These are phyloP conservation scores for Hypoxylon subgilvum DNA, from an alignment of 495 filamentous ascomycete species.

Conservation along the genomic window DNA sequence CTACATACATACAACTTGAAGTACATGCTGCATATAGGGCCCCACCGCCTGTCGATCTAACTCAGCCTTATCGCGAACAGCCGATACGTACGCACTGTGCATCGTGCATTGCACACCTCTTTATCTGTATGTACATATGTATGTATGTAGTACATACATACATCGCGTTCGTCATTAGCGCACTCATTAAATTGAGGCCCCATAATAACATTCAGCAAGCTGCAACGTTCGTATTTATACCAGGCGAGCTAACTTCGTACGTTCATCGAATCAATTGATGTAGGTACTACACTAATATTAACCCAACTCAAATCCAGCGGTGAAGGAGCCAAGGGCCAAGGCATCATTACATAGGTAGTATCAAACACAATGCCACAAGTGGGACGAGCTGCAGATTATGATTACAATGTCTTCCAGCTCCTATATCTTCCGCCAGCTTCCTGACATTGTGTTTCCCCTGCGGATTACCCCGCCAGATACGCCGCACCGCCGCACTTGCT, in stretches of 20 bases:
- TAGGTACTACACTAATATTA: too few relatives aligned
- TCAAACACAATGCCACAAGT: background rate
- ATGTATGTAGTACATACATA: background rate
- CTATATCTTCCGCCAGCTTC: too few relatives aligned
- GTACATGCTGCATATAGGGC: conserved; percentile 5
- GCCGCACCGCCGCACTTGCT: too few relatives aligned
- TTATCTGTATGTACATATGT: background rate
- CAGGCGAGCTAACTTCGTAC: background rate
- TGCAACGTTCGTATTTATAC: too few relatives aligned
- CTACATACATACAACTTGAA: too few relatives aligned
- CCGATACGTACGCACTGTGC: conserved; percentile 26
- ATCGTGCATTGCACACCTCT: too few relatives aligned
- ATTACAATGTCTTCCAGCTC: background rate
- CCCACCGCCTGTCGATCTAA: conserved; percentile 32
- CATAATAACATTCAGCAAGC: too few relatives aligned
- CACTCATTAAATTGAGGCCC: conserved; percentile 32
- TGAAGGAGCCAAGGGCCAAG: conserved; percentile 25
- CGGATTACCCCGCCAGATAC: too few relatives aligned
- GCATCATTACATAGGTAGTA: conserved; percentile 4
- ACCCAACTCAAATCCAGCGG: conserved; percentile 11
- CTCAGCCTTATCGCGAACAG: conserved; percentile 37
- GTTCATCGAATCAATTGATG: too few relatives aligned
- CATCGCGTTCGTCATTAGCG: conserved; percentile 35
- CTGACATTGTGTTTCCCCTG: too few relatives aligned
- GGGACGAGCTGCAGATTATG: background rate